A percentile compares a stretch with the other conserved stretches of the same genome.
phyloP scores from a whole-genome alignment of 768 basidiomycete species.

The Podaxis carcinomalis region DNA sequence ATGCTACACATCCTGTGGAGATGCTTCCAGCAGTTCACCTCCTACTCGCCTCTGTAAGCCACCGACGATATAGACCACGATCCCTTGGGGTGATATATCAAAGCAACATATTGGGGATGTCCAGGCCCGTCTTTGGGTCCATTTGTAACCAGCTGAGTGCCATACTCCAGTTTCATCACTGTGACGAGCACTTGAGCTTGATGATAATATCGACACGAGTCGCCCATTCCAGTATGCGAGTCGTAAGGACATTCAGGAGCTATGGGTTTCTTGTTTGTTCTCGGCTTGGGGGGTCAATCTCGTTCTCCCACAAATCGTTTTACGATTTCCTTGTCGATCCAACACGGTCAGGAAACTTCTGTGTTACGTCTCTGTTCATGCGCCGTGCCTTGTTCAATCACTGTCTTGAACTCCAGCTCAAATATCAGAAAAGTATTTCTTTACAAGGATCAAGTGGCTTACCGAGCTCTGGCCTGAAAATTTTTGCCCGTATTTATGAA shows the following conservation, averaged over 20 bases:
- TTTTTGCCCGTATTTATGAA: not conserved
- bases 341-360: not conserved
- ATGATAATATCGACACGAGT: not conserved
- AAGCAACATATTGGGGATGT: not conserved
- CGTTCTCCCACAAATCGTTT: constrained; percentile 4
- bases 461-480: not conserved
- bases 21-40: constrained; percentile 29
- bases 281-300: not conserved
- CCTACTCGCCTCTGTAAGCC: constrained; percentile 12
- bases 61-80: no score
- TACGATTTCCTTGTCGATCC: not conserved
- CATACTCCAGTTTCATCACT: not conserved
- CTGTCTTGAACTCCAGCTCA: not conserved
- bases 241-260: no score
- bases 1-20: constrained; percentile 15
- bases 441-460: not conserved
- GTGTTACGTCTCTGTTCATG: not conserved
- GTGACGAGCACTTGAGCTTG: not conserved
- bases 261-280: not conserved
- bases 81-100: not conserved
- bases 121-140: not conserved
- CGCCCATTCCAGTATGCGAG: not conserved
- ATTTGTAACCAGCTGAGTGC: not conserved
- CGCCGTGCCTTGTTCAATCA: not conserved
- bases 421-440: not conserved